Base-by-base conservation (phyloP, 805 yeast genomes). In the Diddensiella santjacobensis region DNA sequence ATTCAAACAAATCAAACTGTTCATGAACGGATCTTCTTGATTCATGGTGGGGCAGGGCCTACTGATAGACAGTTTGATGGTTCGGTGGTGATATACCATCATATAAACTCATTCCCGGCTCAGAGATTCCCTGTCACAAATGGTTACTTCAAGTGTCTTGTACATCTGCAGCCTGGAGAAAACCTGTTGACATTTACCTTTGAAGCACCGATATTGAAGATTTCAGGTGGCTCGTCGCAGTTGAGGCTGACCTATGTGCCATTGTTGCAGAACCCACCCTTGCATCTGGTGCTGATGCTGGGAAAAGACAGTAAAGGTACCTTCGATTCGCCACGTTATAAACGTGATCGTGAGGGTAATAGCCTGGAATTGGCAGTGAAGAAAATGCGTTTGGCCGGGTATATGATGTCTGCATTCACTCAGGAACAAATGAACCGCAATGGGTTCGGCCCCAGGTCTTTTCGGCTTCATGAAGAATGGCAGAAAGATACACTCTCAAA, bases 371-470 rank as follows among this genome's bases (percentile, higher is more conserved):
- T 81, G 3, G 96, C 96, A 1, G 69, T 85, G 17, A 72, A 71
- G 54, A 87, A 87, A 62, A 63, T 91, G 54, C 78, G 93, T 58
- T 78, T 88, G 51, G 96, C 87, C 2, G 95, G 85, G 3, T 74
- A 96, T 57, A 65, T 90, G 65, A 87, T 87, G 95, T 91, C 87
- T 58, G 95, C 96, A 0, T 89, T 77, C 64, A 90, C 97, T 0
- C 81, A 80, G 57, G 97, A 90, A 57, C 96, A 89, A 61, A 87
- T 91, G 95, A 65, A 80, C 45, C 70, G 83, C 35, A 75, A 79
- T 40, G 90, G 93, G 0, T 78, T 87, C 60, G 95, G 96, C 8
- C 78, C 81, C 54, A 71, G 97, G 51, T 73, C 85, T 3, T 88
- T 88, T 66, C 79, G 79, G 52, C 84, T 88, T 54, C 81, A 73